A percentile compares a stretch with the other conserved stretches of the same genome.
These are phyloP conservation scores for Rhizopogon hawkerae DNA, from an alignment of 1,284 basidiomycete genomes.

Conservation along the genomic window DNA sequence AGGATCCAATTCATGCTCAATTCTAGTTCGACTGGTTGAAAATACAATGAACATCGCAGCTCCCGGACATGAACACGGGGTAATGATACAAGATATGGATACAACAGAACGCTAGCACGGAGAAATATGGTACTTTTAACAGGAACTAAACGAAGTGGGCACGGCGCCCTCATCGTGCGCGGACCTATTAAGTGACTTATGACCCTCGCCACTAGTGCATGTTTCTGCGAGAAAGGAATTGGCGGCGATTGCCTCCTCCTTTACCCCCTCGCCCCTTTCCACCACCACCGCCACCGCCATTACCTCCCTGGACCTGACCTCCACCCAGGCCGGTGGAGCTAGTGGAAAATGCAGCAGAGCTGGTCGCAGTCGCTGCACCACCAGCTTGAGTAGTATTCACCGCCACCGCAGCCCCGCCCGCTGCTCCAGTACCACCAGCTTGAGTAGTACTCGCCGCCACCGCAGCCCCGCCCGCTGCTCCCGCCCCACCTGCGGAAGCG, in stretches of 20 bases:
- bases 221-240: slow-evolving; percentile 15
- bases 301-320: slow-evolving; percentile 5
- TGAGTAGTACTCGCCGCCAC: background rate
- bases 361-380: background rate
- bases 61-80: slow-evolving; percentile 21
- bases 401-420: background rate
- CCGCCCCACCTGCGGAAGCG: slow-evolving; percentile 6
- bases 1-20: slow-evolving; percentile 1
- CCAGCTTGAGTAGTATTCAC: background rate
- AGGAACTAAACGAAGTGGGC: background rate
- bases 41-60: slow-evolving; percentile 9
- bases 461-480: background rate
- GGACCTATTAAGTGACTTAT: slow-evolving; percentile 4
- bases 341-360: background rate
- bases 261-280: slow-evolving; percentile 10
- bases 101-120: slow-evolving; percentile 1
- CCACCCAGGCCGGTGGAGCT: slow-evolving; percentile 9
- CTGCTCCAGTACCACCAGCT: background rate
- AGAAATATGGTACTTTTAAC: slow-evolving; percentile 10
- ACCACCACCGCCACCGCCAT: slow-evolving; percentile 8
- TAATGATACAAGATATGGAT: slow-evolving; percentile 7
- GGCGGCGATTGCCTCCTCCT: slow-evolving; percentile 15
- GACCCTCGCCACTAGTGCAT: slow-evolving; percentile 4
- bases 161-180: background rate
- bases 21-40: slow-evolving; percentile 6